A percentile compares a stretch with the other conserved stretches of the same genome.
Evolutionary conservation across 2,329 filamentous ascomycete species (phyloP).

Genomic region (Fusarium multiceps): DNA sequence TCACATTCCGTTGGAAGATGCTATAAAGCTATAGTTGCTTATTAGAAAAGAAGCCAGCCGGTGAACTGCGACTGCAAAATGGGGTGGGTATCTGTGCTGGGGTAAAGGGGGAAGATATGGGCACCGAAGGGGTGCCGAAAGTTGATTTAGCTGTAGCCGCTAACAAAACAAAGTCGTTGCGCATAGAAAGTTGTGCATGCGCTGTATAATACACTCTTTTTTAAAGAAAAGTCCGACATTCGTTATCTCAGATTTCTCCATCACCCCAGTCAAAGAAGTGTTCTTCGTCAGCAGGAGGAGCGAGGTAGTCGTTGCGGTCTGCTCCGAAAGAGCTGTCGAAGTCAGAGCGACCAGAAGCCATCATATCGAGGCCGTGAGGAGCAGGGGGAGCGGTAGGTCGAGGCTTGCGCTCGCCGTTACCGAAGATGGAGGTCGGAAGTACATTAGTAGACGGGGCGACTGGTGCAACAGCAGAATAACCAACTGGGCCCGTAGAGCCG

Average conservation of each 20-base stretch:
- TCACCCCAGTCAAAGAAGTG: constrained; percentile 44
- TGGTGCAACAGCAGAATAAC: neutral
- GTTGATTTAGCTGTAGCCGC: constrained; percentile 12
- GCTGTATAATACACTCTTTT: constrained; percentile 23
- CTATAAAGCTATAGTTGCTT: neutral
- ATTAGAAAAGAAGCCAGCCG: constrained; percentile 1
- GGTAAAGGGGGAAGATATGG: constrained; percentile 1
- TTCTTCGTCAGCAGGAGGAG: constrained; percentile 8
- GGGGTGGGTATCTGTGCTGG: constrained; percentile 30
- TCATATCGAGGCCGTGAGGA: constrained; percentile 4
- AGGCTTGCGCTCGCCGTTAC: constrained; percentile 35
- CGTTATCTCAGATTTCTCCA: constrained; percentile 51
- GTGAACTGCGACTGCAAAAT: neutral
- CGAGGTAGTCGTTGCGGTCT: neutral
- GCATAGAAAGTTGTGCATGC: neutral
- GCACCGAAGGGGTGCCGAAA: constrained; percentile 7
- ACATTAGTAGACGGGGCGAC: constrained; percentile 2
- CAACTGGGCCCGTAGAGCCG: no score
- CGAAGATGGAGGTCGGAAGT: constrained; percentile 37
- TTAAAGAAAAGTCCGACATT: neutral
- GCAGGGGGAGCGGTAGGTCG: neutral
- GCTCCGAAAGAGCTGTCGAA: neutral
- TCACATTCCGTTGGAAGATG: constrained; percentile 12
- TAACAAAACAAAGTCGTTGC: constrained; percentile 10
- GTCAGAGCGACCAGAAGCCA: neutral